These are phyloP conservation scores for Rosa chinensis DNA, from an alignment of 306 rosid genomes.

Conservation along the genomic window DNA sequence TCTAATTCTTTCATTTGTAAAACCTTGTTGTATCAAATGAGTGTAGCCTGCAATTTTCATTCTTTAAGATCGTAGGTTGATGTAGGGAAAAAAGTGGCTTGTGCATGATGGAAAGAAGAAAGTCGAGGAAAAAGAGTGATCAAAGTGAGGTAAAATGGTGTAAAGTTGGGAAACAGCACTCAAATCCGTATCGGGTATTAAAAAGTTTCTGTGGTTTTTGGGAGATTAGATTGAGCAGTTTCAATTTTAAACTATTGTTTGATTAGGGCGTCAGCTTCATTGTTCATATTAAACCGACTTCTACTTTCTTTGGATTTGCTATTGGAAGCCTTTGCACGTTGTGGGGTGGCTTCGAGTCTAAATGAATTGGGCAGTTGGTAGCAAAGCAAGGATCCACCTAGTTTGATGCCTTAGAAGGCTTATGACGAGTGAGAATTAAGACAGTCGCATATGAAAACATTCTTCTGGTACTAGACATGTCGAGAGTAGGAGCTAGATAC, in stretches of 20 bases:
- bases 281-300: background rate
- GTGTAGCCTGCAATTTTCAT: conserved; percentile 1
- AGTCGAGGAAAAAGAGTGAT: background rate
- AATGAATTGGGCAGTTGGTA: too few species aligned
- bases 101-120: background rate
- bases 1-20: conserved; percentile 11
- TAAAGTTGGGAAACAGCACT: background rate
- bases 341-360: background rate
- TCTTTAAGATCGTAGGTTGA: background rate
- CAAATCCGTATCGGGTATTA: background rate
- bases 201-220: too few species aligned
- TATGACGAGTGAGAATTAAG: too few species aligned
- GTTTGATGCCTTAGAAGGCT: too few species aligned
- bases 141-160: background rate
- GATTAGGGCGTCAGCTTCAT: background rate
- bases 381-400: too few species aligned
- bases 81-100: background rate
- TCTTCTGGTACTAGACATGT: too few species aligned
- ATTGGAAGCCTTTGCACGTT: background rate
- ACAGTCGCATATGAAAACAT: too few species aligned
- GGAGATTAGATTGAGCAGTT: background rate
- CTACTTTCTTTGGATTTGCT: background rate
- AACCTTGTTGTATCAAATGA: conserved; percentile 2
- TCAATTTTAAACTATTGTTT: background rate
- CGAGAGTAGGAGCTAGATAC: too few species aligned